These are phyloP conservation scores for Hibiscus mutabilis DNA, from an alignment of 345 rosid species.

Conservation along the genomic window DNA sequence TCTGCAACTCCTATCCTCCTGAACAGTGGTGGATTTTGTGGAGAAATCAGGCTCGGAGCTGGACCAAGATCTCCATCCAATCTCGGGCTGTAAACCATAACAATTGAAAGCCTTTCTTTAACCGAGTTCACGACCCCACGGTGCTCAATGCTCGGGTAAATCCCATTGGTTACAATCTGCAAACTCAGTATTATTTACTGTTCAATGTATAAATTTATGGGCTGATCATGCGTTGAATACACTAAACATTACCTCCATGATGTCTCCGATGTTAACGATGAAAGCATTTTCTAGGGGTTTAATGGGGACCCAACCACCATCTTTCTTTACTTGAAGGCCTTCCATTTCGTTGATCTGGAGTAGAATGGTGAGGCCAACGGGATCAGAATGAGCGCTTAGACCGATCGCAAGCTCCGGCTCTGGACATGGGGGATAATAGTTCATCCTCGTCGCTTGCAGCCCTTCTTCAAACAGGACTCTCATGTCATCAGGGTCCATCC, in stretches of 20 bases:
- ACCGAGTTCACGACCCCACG: conserved; percentile 11
- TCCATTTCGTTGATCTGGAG: conserved; percentile 19
- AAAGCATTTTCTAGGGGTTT: conserved; percentile 14
- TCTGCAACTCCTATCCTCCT: conserved; percentile 16
- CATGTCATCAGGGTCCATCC: conserved; percentile 43
- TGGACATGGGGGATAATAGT: conserved; percentile 6
- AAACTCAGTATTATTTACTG: neutral
- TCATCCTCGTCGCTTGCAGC: neutral
- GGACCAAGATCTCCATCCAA: conserved; percentile 18
- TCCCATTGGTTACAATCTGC: conserved; percentile 16
- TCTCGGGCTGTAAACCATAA: conserved; percentile 11
- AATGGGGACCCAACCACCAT: conserved; percentile 19
- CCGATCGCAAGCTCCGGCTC: conserved; percentile 26
- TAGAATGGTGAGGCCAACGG: conserved; percentile 19
- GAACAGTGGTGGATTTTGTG: conserved; percentile 12
- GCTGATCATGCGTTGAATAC: neutral
- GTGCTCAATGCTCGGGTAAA: conserved; percentile 20
- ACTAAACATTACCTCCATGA: conserved; percentile 19
- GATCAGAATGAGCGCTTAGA: conserved; percentile 22
- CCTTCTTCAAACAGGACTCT: conserved; percentile 28
- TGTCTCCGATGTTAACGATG: conserved; percentile 24
- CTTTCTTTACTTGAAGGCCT: conserved; percentile 23
- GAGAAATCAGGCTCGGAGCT: neutral
- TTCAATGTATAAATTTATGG: neutral
- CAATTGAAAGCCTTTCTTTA: conserved; percentile 15